Evolutionary conservation across 192 early-diverging fungal species (phyloP).

Genomic region (Coemansia sp.): DNA sequence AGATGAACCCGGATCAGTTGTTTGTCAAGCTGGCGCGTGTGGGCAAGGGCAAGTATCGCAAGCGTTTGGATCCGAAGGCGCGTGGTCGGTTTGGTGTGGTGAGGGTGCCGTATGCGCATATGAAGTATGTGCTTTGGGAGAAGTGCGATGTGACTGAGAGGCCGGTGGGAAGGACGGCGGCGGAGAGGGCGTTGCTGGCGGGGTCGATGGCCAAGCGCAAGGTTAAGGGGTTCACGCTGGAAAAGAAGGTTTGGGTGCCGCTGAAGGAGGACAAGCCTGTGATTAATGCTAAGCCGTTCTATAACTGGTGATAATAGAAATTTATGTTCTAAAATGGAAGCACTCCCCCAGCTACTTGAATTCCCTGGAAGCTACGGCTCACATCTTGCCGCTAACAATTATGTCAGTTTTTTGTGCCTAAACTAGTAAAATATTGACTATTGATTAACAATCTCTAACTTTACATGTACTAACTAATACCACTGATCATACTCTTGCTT

Average conservation of each 20-base stretch:
- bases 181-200: conserved; percentile 31
- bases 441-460: too few species aligned
- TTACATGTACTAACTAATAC: too few species aligned
- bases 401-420: too few species aligned
- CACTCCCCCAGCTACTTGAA: too few species aligned
- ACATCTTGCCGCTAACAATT: too few species aligned
- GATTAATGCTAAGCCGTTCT: conserved; percentile 64
- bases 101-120: conserved; percentile 70
- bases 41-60: conserved; percentile 77
- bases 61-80: conserved; percentile 73
- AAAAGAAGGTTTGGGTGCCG: conserved; percentile 67
- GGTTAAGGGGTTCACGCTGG: conserved; percentile 64
- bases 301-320: conserved; percentile 66
- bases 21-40: conserved; percentile 76
- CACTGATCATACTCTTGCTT: too few species aligned
- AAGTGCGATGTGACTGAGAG: conserved; percentile 31
- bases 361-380: too few species aligned
- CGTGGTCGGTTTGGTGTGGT: conserved; percentile 77
- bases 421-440: too few species aligned
- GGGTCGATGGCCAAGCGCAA: conserved; percentile 46
- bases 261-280: conserved; percentile 70
- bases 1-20: conserved; percentile 62
- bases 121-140: conserved; percentile 81
- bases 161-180: neutral
- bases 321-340: too few species aligned